These are phyloP conservation scores for Thermomucor indicae-seudaticae DNA, from an alignment of 371 early-diverging fungal genomes.

Conservation along the genomic window DNA sequence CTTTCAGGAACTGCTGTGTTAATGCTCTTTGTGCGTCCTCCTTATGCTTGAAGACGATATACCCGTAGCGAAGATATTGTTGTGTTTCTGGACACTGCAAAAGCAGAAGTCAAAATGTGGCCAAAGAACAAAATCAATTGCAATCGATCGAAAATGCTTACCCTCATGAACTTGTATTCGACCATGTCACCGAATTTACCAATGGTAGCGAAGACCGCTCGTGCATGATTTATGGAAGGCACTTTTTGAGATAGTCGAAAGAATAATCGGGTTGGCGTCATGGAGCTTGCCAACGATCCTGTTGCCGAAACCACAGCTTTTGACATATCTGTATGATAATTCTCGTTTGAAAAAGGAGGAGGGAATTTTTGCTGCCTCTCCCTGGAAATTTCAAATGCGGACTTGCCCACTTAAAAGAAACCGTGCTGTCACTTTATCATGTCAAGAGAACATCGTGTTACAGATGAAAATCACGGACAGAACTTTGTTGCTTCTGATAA, in stretches of 20 bases:
- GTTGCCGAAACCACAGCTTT: no score
- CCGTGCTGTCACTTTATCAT: no score
- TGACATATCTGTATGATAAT: no score
- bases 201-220: conserved; percentile 13
- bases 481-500: not conserved
- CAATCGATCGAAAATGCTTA: conserved; percentile 1
- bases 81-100: conserved; percentile 25
- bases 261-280: conserved; percentile 13
- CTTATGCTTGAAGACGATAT: conserved; percentile 16
- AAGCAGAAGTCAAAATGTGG: not conserved
- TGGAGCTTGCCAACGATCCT: not conserved
- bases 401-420: no score
- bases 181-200: conserved; percentile 16
- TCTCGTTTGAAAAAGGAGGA: no score
- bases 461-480: not conserved
- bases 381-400: no score
- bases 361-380: no score
- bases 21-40: conserved; percentile 12
- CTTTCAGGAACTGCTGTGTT: conserved; percentile 13
- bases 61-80: conserved; percentile 18
- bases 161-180: conserved; percentile 24
- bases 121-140: not conserved
- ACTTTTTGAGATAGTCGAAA: conserved; percentile 14
- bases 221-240: conserved; percentile 17
- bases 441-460: not conserved